phyloP scores from a whole-genome alignment of 305 asterid species.

The Withania somnifera region DNA sequence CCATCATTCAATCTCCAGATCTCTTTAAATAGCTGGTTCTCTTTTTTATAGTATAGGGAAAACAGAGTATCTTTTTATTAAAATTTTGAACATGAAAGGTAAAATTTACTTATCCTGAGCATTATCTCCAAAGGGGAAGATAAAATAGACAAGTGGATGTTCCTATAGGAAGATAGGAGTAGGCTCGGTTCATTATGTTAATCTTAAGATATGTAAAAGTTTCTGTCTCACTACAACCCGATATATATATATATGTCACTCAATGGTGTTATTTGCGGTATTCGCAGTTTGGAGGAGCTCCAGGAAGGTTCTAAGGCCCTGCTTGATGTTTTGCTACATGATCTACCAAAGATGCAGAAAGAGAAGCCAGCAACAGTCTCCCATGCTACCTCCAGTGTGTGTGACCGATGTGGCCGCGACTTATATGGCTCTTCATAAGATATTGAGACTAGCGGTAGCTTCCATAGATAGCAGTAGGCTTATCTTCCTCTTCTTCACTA shows the following conservation, averaged over 20 bases:
- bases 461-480: background rate
- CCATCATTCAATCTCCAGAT: background rate
- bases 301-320: slow-evolving; percentile 65
- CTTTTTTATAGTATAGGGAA: background rate
- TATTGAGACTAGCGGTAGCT: background rate
- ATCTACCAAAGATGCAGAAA: slow-evolving; percentile 54
- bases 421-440: slow-evolving; percentile 30
- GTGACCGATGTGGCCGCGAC: slow-evolving; percentile 74
- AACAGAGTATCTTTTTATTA: background rate
- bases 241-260: background rate
- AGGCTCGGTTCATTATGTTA: background rate
- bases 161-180: background rate
- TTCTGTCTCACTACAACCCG: background rate
- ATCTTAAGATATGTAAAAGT: background rate
- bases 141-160: background rate
- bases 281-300: slow-evolving; percentile 62
- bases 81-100: background rate
- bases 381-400: slow-evolving; percentile 22
- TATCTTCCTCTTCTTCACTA: background rate
- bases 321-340: slow-evolving; percentile 52
- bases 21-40: background rate
- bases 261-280: background rate
- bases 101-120: background rate
- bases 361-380: slow-evolving; percentile 35
- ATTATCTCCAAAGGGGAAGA: background rate